Evolutionary conservation across 2,329 filamentous ascomycete species (phyloP), one percentile per base, ranked within the genome.

Genomic region (Epichloe sp.): DNA sequence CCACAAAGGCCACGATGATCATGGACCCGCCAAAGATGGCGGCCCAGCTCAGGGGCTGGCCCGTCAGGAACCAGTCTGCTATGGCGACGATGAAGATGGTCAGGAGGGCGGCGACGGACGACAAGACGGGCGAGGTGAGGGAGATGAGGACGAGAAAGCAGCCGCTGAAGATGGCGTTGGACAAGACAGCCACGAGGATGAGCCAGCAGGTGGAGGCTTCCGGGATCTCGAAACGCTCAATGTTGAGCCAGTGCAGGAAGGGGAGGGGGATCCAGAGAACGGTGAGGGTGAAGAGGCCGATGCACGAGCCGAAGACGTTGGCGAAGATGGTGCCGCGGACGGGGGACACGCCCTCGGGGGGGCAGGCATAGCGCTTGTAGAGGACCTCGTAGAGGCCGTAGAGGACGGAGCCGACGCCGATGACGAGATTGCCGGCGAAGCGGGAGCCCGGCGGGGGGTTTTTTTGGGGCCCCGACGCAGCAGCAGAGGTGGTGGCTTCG

Each of bases 311-410:
- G 62, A 97, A 93, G 0, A 86, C 85, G 65, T 95, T 97, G 60
- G 93, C 90, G 60, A 98, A 97, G 54, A 97, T 83, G 75, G 95
- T 93, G 59, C 89, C 90, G n/a, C 90, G 82, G n/a, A 79, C 81
- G 0, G 93, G 43, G 43, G 80, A 84, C 50, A 83, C 86, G 47
- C 89, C 90, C 58, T 96, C 90, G 0, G 93, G 93, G 11, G 93
- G 11, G 93, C 93, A 98, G 14, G 91, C 91, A 53, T 83, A 82
- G 53, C 84, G 83, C 74, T 98, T 98, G 72, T 98, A 98, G 40
- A 98, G 68, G 5, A 98, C 93, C 68, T 98, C 93, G 68, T 98
- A 98, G 46, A 98, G 82, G 1, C 93, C 93, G 66, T 98, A 98
- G 17, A 98, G 76, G 6, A 98, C 83, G 57, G 86, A 93, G 10